phyloP scores from a whole-genome alignment of 2,329 filamentous ascomycete genomes.

The Phialophora macrospora region DNA sequence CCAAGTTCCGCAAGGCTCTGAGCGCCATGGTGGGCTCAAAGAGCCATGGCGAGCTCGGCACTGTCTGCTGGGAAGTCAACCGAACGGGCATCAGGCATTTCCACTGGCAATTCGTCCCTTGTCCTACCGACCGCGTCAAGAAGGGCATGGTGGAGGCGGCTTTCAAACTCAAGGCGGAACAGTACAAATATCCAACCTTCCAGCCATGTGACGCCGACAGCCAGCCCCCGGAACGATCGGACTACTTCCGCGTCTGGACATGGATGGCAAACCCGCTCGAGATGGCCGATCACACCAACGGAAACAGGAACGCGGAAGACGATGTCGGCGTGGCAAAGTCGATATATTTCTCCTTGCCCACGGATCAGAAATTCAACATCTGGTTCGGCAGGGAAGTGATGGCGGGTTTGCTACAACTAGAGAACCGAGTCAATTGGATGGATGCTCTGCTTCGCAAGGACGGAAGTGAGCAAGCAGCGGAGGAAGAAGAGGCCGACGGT shows the following conservation, averaged over 20 bases:
- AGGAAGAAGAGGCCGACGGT: conserved; percentile 67
- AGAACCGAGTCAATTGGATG: conserved; percentile 80
- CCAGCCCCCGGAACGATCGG: conserved; percentile 49
- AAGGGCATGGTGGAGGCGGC: conserved; percentile 82
- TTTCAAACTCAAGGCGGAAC: conserved; percentile 87
- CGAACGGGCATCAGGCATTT: conserved; percentile 79
- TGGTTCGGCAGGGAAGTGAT: conserved; percentile 88
- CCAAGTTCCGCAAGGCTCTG: conserved; percentile 73
- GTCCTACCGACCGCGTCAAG: conserved; percentile 69
- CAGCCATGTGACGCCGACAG: conserved; percentile 48
- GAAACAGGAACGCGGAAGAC: conserved; percentile 17
- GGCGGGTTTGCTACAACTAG: conserved; percentile 82
- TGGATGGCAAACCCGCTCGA: conserved; percentile 57
- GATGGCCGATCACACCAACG: conserved; percentile 34
- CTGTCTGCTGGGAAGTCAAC: conserved; percentile 91
- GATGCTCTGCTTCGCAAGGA: conserved; percentile 76
- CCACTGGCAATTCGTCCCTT: conserved; percentile 91
- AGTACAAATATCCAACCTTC: conserved; percentile 64
- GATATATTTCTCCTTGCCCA: conserved; percentile 74
- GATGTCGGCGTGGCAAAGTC: conserved; percentile 46
- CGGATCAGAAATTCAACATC: conserved; percentile 78
- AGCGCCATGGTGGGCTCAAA: conserved; percentile 72
- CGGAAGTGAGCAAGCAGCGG: conserved; percentile 67
- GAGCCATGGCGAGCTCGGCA: conserved; percentile 66
- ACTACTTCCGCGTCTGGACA: conserved; percentile 84